Evolutionary conservation across 2,329 filamentous ascomycete species (phyloP).

Genomic region (Fusarium lateritium): DNA sequence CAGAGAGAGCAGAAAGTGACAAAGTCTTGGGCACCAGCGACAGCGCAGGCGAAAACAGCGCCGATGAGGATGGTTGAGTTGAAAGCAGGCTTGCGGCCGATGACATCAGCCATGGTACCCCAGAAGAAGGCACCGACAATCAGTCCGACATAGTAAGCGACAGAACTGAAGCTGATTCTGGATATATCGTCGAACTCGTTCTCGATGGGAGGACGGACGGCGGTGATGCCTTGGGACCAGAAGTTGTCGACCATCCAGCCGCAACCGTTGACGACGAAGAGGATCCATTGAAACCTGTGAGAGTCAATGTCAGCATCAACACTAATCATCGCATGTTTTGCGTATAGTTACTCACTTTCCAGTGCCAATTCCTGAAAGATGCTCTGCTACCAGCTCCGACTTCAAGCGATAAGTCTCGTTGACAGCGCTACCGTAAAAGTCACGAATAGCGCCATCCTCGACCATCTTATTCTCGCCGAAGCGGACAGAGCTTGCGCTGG

Average conservation of each 20-base stretch:
- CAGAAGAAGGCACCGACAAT: constrained; percentile 63
- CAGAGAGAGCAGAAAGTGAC: constrained; percentile 63
- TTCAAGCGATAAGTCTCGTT: constrained; percentile 15
- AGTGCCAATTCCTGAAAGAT: constrained; percentile 8
- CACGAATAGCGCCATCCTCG: constrained; percentile 9
- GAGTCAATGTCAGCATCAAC: neutral
- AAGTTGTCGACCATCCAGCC: constrained; percentile 59
- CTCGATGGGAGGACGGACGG: constrained; percentile 51
- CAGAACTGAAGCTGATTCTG: constrained; percentile 52
- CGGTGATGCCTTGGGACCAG: constrained; percentile 55
- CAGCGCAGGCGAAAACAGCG: constrained; percentile 70
- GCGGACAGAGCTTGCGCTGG: neutral
- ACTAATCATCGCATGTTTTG: too few relatives aligned
- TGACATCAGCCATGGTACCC: constrained; percentile 59
- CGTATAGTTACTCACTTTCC: neutral
- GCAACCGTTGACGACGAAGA: constrained; percentile 63
- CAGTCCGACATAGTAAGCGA: constrained; percentile 59
- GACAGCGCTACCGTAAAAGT: constrained; percentile 9
- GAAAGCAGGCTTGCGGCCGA: constrained; percentile 61
- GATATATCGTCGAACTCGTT: constrained; percentile 54
- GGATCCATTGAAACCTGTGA: constrained; percentile 58
- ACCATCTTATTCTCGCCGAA: constrained; percentile 1
- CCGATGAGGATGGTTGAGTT: constrained; percentile 61
- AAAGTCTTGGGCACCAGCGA: constrained; percentile 71
- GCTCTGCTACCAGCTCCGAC: constrained; percentile 8